Conservation (phyloP, 441 rosid species). For the Aleurites moluccanus region DNA sequence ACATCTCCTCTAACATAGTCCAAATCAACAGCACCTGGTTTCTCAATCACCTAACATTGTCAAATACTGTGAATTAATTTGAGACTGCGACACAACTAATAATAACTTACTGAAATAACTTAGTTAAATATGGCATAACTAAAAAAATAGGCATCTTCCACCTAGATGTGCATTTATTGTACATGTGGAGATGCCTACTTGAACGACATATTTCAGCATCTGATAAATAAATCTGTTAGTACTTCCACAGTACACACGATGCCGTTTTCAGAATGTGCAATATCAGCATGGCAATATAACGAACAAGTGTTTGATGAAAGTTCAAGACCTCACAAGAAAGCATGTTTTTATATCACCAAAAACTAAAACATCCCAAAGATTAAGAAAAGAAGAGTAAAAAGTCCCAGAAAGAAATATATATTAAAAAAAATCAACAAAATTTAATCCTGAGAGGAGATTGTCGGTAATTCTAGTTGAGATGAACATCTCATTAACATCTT, state of each 20-base stretch:
- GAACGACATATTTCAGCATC: background rate
- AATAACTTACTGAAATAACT: background rate
- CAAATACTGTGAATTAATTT: constrained; percentile 21
- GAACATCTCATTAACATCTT: background rate
- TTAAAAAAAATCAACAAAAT: background rate
- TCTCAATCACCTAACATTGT: constrained; percentile 72
- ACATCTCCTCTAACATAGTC: constrained; percentile 68
- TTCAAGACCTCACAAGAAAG: constrained; percentile 5
- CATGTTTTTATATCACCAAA: background rate
- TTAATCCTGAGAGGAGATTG: background rate
- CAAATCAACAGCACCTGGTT: constrained; percentile 53
- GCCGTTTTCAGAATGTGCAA: background rate
- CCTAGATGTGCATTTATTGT: constrained; percentile 4
- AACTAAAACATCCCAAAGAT: background rate
- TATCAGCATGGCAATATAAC: background rate
- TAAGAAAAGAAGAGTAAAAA: background rate
- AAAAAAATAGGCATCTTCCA: background rate
- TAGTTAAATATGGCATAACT: background rate
- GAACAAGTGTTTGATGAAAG: background rate
- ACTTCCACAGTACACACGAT: background rate
- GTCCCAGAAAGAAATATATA: background rate
- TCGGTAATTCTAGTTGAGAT: constrained; percentile 14
- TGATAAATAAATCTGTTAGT: background rate
- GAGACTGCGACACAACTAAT: constrained; percentile 2
- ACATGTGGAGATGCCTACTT: background rate